These are phyloP conservation scores for Teunomyces barrocoloradensis DNA, from an alignment of 805 yeast species.

Conservation along the genomic window DNA sequence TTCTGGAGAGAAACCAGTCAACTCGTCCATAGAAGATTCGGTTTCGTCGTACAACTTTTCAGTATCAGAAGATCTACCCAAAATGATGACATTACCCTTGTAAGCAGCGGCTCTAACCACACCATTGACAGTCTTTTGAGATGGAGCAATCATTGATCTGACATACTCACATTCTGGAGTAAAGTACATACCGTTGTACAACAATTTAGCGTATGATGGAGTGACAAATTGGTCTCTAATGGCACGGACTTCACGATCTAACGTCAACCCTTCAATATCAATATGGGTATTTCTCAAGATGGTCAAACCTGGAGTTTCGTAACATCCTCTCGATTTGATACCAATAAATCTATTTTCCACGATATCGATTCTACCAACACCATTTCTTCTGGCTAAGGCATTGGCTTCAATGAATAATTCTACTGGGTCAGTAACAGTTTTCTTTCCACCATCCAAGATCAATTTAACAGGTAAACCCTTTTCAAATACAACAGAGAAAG, in stretches of 20 bases:
- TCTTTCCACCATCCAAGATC: slow-evolving; percentile 59
- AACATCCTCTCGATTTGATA: slow-evolving; percentile 98
- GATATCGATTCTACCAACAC: slow-evolving; percentile 98
- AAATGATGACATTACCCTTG: slow-evolving; percentile 80
- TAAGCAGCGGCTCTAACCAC: slow-evolving; percentile 89
- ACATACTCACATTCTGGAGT: slow-evolving; percentile 97
- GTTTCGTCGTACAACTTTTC: slow-evolving; percentile 97
- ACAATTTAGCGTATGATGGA: slow-evolving; percentile 80
- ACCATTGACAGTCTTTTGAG: slow-evolving; percentile 95
- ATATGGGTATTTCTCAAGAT: slow-evolving; percentile 90
- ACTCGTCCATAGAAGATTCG: slow-evolving; percentile 98
- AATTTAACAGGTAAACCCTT: slow-evolving; percentile 88
- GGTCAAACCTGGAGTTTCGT: slow-evolving; percentile 98
- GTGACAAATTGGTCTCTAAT: slow-evolving; percentile 96
- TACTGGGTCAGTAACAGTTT: slow-evolving; percentile 76
- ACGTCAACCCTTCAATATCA: slow-evolving; percentile 93
- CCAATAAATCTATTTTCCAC: slow-evolving; percentile 99
- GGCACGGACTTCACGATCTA: slow-evolving; percentile 97
- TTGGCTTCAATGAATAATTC: slow-evolving; percentile 92
- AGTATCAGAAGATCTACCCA: slow-evolving; percentile 94
- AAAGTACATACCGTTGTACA: slow-evolving; percentile 97
- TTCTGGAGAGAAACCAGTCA: slow-evolving; percentile 95
- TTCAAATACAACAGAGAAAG: slow-evolving; percentile 74
- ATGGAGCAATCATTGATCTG: slow-evolving; percentile 90
- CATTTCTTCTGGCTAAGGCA: slow-evolving; percentile 96